Conservation (phyloP, 768 basidiomycete species). For the Boletus coccyginus region DNA sequence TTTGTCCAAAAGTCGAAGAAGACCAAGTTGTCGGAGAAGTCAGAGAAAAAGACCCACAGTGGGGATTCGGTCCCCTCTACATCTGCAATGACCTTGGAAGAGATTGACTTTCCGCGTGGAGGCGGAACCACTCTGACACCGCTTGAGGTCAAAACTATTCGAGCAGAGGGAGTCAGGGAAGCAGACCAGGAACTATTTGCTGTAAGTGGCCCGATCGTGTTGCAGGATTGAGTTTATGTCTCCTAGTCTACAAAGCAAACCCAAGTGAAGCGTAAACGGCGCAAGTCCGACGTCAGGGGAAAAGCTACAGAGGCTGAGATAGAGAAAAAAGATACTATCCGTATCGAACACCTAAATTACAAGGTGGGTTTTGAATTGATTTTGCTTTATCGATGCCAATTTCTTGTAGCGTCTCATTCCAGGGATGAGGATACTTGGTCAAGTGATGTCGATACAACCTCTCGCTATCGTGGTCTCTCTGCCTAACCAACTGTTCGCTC, state of each 20-base stretch:
- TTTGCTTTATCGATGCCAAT: constrained; percentile 7
- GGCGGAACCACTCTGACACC: constrained; percentile 89
- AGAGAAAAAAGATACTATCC: constrained; percentile 45
- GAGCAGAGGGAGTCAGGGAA: constrained; percentile 81
- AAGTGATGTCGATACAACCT: constrained; percentile 82
- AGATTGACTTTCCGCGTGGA: constrained; percentile 93
- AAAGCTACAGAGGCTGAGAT: constrained; percentile 33
- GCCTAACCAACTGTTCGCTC: constrained; percentile 92
- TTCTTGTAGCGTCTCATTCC: constrained; percentile 60
- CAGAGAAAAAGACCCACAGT: constrained; percentile 20
- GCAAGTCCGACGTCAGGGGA: constrained; percentile 42
- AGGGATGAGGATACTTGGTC: constrained; percentile 88
- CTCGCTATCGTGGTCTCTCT: constrained; percentile 89
- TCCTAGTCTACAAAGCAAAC: constrained; percentile 42
- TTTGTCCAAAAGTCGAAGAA: constrained; percentile 58
- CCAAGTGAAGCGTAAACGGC: constrained; percentile 42
- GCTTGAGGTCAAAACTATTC: constrained; percentile 81
- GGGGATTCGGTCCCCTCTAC: constrained; percentile 31
- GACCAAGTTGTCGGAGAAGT: constrained; percentile 42
- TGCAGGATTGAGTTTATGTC: constrained; percentile 3
- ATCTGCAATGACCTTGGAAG: constrained; percentile 52
- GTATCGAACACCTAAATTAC: constrained; percentile 92
- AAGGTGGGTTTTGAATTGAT: constrained; percentile 50
- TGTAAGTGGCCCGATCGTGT: constrained; percentile 36
- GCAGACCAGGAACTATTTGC: constrained; percentile 78